Percentiles rank a stretch among this genome's conserved stretches.
phyloP scores from a whole-genome alignment of 192 early-diverging fungal species.

The Backusella liffmaniae region DNA sequence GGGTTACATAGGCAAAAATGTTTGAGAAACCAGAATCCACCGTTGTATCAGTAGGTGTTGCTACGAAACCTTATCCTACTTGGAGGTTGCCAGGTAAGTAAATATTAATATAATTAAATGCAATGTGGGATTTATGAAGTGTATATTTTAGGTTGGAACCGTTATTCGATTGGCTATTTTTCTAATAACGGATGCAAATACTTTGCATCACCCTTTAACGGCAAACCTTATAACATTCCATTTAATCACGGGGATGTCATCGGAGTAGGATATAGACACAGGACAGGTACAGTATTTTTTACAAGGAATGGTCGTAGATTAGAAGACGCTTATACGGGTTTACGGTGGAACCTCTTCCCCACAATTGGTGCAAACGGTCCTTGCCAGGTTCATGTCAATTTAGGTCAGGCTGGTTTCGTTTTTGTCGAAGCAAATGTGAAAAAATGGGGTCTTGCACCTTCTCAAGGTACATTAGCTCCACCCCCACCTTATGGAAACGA shows the following conservation, averaged over 20 bases:
- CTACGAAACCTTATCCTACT: conserved; percentile 48
- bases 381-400: conserved; percentile 44
- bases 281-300: conserved; percentile 51
- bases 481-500: conserved; percentile 78
- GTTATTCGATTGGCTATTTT: conserved; percentile 48
- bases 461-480: conserved; percentile 64
- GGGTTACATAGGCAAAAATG: conserved; percentile 31
- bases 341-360: conserved; percentile 42
- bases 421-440: conserved; percentile 87
- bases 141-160: conserved; percentile 42
- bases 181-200: conserved; percentile 39
- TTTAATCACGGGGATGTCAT: conserved; percentile 48
- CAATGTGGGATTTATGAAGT: background rate
- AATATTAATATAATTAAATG: background rate
- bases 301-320: conserved; percentile 45
- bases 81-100: conserved; percentile 43
- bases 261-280: conserved; percentile 50
- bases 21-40: conserved; percentile 39
- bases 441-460: conserved; percentile 78
- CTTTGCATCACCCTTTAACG: conserved; percentile 36
- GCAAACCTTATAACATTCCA: conserved; percentile 32
- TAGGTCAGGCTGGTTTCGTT: conserved; percentile 60
- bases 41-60: conserved; percentile 45
- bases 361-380: conserved; percentile 43
- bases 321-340: conserved; percentile 39